phyloP scores from a whole-genome alignment of 495 filamentous ascomycete genomes.

The Thermothielavioides terrestris region DNA sequence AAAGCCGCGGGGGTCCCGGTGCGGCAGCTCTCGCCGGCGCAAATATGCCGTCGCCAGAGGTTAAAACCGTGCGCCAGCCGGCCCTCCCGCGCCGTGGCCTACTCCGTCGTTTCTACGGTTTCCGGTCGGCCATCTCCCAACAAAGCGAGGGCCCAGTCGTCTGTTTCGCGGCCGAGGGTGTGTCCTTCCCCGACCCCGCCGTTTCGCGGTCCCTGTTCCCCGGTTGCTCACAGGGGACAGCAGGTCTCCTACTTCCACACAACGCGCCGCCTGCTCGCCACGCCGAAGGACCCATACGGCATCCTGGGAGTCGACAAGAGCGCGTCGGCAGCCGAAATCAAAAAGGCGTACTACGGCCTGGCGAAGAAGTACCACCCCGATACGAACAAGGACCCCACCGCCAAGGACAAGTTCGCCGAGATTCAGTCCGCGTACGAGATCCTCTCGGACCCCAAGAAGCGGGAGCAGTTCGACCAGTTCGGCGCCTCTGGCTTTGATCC shows the following conservation, averaged over 20 bases:
- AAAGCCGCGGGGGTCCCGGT: conserved; percentile 44
- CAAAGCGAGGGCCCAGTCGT: neutral
- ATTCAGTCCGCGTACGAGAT: conserved; percentile 89
- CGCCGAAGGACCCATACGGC: conserved; percentile 73
- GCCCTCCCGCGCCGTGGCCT: conserved; percentile 2
- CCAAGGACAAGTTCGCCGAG: conserved; percentile 90
- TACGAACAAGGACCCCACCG: conserved; percentile 85
- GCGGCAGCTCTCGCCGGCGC: conserved; percentile 41
- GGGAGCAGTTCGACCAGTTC: conserved; percentile 80
- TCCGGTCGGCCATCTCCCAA: conserved; percentile 2
- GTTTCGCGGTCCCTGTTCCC: neutral
- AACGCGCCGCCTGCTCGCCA: conserved; percentile 49
- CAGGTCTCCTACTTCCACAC: conserved; percentile 53
- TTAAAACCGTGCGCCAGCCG: conserved; percentile 23
- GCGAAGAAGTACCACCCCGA: conserved; percentile 99
- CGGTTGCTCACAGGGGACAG: neutral
- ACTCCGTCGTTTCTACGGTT: conserved; percentile 12
- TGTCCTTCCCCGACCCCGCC: neutral
- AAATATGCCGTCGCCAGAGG: conserved; percentile 39
- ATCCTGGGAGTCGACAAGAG: conserved; percentile 73
- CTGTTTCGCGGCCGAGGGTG: conserved; percentile 11
- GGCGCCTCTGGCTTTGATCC: conserved; percentile 85
- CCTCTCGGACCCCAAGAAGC: conserved; percentile 83
- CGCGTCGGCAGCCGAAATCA: conserved; percentile 81
- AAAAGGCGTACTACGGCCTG: conserved; percentile 95